Conservation (phyloP, 805 yeast genomes). For the Tetrapisispora arboricola region DNA sequence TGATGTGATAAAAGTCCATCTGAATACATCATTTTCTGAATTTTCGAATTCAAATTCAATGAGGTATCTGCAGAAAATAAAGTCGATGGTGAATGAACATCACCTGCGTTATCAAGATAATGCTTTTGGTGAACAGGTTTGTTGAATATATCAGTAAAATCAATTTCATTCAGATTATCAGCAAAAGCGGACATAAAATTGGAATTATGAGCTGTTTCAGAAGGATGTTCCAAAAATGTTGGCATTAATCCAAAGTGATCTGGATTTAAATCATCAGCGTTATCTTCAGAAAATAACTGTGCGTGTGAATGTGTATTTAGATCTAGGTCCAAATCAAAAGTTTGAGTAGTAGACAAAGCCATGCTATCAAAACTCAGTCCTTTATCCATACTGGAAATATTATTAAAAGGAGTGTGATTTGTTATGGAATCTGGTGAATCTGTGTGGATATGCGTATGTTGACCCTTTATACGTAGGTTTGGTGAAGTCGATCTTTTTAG, state of each 20-base stretch:
- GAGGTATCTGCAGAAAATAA: constrained; percentile 2
- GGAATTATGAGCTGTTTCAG: not conserved
- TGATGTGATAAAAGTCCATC: not conserved
- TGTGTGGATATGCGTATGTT: constrained; percentile 2
- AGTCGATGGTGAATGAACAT: not conserved
- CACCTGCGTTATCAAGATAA: not conserved
- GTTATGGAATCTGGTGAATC: not conserved
- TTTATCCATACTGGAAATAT: not conserved
- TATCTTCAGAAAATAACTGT: not conserved
- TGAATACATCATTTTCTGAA: too few relatives aligned
- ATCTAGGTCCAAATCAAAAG: not conserved
- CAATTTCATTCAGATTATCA: constrained; percentile 25
- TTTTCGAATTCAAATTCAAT: not conserved
- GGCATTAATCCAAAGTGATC: not conserved
- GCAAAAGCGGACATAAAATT: constrained; percentile 2
- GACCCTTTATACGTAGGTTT: constrained; percentile 8
- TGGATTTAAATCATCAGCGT: not conserved
- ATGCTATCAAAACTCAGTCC: not conserved
- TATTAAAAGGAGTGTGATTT: not conserved
- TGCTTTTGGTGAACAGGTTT: constrained; percentile 13
- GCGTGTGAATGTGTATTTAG: not conserved
- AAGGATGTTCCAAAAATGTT: not conserved
- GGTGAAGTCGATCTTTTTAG: constrained; percentile 13
- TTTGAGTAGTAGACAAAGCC: not conserved
- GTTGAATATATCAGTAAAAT: constrained; percentile 27